Evolutionary conservation across 169 alveolate species (phyloP), one percentile per base, ranked within the genome.

Genomic region (Cryptosporidium andersoni): DNA sequence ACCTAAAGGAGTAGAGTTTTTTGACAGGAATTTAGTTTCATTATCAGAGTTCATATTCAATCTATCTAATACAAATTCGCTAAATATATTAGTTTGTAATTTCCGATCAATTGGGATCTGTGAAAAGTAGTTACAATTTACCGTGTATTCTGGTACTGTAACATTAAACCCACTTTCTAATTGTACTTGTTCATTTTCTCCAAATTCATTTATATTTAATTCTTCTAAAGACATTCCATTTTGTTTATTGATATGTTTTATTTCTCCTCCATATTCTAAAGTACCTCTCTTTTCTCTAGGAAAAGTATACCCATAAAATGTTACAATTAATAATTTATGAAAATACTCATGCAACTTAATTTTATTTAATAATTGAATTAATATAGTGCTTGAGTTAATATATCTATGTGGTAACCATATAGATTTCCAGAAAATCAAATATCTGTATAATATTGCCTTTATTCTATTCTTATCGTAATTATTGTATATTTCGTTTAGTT

Each of bases 331-430:
- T 14, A 74, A 3, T 25, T 58, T 55, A 25, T 74, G 85, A 60
- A 74, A 74, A 14, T 62, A 8, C 9, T 56, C 9, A 49, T 74
- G 85, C 3, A 74, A 7, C 11, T 25, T 36, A 7, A 60, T 45
- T 16, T 58, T 74, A 60, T 74, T 74, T 14, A 74, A 45, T 25
- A 74, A 16, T 12, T 47, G 42, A 2, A 74, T 58, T n/a, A 74
- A 11, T 36, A 36, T 51, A 3, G 40, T 47, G 1, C 62, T 43
- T 16, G 36, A 43, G 7, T 74, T 74, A 25, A 58, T 12, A 43
- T 58, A 74, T 7, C 64, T 40, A 60, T 74, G 42, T 14, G 85
- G 85, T 16, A 16, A 40, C 85, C 85, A 74, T 58, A 42, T 43
- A 2, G 6, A 25, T 58, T 14, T 74, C 85, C 85, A 74, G 14